A percentile compares a stretch with the other conserved stretches of the same genome.
Conservation (phyloP, 1,284 basidiomycete genomes). For the Sanghuangporus sanghuang region DNA sequence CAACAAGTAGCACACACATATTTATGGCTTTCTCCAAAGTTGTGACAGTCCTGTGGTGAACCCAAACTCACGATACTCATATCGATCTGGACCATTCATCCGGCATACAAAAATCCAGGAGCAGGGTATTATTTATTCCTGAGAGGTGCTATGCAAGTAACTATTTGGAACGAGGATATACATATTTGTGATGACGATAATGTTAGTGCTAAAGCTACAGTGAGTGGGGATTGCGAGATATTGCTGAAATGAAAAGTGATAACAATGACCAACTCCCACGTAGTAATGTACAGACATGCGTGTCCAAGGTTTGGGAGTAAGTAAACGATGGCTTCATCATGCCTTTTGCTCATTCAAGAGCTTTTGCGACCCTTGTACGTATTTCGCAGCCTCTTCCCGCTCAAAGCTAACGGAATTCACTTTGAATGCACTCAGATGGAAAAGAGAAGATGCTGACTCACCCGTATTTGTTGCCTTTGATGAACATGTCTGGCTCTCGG, state of each 20-base stretch:
- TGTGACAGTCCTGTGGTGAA: too few species aligned
- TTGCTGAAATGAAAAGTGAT: neutral
- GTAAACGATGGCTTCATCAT: neutral
- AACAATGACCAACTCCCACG: neutral
- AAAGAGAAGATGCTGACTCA: constrained; percentile 33
- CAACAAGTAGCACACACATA: too few species aligned
- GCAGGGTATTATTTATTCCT: too few species aligned
- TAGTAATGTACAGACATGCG: too few species aligned
- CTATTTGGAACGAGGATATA: too few species aligned
- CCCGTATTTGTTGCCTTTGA: constrained; percentile 74
- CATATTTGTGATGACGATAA: too few species aligned
- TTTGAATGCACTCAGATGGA: constrained; percentile 16
- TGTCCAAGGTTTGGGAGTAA: too few species aligned
- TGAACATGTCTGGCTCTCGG: constrained; percentile 80
- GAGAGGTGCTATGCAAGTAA: too few species aligned
- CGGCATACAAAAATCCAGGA: too few species aligned
- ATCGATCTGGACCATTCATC: too few species aligned
- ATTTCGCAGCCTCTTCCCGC: constrained; percentile 65
- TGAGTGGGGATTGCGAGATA: neutral
- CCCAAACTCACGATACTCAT: too few species aligned
- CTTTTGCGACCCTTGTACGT: constrained; percentile 47
- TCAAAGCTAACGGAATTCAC: constrained; percentile 54
- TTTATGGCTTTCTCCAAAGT: too few species aligned
- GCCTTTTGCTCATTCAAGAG: constrained; percentile 5
- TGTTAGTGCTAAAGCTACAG: neutral